A percentile compares a stretch with the other conserved stretches of the same genome.
phyloP scores from a whole-genome alignment of 1,139 yeast species.

The Geotrichum bryndzae region DNA sequence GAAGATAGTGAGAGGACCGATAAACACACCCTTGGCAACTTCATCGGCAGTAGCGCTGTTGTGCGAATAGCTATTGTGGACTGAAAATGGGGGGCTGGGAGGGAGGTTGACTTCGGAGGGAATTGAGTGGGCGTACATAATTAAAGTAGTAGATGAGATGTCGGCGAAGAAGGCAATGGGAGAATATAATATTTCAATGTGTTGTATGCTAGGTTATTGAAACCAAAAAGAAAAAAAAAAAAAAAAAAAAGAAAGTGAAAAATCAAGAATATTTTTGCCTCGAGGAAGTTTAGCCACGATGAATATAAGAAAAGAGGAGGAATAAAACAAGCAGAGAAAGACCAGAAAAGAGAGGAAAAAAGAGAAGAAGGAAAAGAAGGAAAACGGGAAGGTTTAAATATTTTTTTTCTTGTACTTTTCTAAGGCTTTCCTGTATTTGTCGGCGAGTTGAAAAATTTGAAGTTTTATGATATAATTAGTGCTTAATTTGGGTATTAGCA shows the following conservation, averaged over 20 bases:
- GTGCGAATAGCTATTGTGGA: constrained; percentile 9
- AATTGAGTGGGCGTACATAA: background rate
- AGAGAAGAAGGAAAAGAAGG: background rate
- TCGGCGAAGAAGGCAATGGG: background rate
- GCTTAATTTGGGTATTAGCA: background rate
- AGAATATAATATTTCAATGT: background rate
- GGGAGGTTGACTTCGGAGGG: background rate
- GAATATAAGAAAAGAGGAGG: background rate
- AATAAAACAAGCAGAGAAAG: background rate
- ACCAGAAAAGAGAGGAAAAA: background rate
- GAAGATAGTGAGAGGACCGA: constrained; percentile 32
- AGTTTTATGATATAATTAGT: background rate
- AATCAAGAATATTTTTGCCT: background rate
- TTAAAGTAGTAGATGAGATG: background rate
- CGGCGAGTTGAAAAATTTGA: background rate
- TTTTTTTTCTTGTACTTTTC: background rate
- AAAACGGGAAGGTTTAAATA: background rate
- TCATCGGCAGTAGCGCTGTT: constrained; percentile 21
- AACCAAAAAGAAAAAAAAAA: background rate
- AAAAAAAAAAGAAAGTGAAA: background rate
- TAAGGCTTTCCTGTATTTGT: background rate
- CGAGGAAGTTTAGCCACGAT: background rate
- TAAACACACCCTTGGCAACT: constrained; percentile 27
- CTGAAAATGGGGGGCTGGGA: background rate
- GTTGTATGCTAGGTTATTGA: background rate